Base-by-base conservation (phyloP, 768 basidiomycete genomes). In the Scleroderma citrinum region DNA sequence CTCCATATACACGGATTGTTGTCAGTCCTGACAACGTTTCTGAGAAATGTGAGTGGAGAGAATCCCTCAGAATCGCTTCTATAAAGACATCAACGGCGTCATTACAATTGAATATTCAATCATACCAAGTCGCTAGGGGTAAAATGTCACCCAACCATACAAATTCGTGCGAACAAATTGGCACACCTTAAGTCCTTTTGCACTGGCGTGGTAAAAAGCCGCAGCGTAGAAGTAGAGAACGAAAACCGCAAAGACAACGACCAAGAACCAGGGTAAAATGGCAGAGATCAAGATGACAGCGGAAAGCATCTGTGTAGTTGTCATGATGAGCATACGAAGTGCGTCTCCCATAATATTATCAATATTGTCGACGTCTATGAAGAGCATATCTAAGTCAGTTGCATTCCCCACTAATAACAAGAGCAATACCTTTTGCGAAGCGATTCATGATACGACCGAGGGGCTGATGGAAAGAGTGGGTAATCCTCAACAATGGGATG, bases 41-140 rank as follows among this genome's bases (percentile, higher is more conserved):
- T 3, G 90, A 89, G 67, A 96, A 96, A 61, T 94, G 92, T 1
- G 91, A 84, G 63, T 96, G 96, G 16, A 97, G 68, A 0, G 85
- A 83, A 0, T 88, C 87, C 21, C 92, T 82, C 24, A 96, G 66
- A n/a, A 95, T 75, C 21, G 90, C 82, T 69, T 95, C 91, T 81
- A 53, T 21, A 30, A 34, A 21, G 19, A 12, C 3, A 6, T 49
- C 30, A 56, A 38, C 10, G 44, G 12, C 5, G n/a, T 20, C 14
- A 17, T 14, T 3, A 54, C 26, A 50, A 40, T 7, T 20, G n/a
- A 38, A 36, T 31, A n/a, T 56, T 21, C 11, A 40, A 35, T 52
- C 52, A 48, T 66, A 77, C 79, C 81, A 34, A 85, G 73, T 40
- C 83, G 75, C 77, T 84, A 54, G 24, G 52, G 46, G 36, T 26